Evolutionary conservation across 805 yeast genomes (phyloP), one percentile per base, ranked within the genome.

Genomic region (Isabelozyma pseudorhagii): DNA sequence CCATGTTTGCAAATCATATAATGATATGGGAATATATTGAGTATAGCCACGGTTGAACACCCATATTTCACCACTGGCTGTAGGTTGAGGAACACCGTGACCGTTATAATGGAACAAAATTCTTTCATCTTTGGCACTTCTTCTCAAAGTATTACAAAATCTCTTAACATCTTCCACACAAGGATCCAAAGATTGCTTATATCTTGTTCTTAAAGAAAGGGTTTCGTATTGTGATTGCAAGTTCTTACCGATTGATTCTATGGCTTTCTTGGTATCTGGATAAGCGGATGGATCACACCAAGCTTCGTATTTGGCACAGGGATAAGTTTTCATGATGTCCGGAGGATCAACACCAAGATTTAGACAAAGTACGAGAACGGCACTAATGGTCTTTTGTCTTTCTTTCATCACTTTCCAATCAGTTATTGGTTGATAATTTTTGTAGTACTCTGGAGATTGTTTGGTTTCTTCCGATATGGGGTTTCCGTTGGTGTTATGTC

Each of bases 331-430:
- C 63, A 89, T 83, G 27, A 92, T 83, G 67, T 94, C 99, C 0
- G 99, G 99, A 2, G 99, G 99, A 57, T 93, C 98, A 1, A 94
- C 97, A 8, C 98, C 97, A 25, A 93, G 68, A 62, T 94, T 94
- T 38, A 94, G 73, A 66, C 99, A 94, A 45, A 94, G 72, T 45
- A 94, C 91, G 8, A 94, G 73, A 13, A 97, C 97, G 0, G 97
- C 99, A 48, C 89, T 85, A 10, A 92, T 90, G 1, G 99, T 94
- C 63, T 92, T 88, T 61, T 88, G 96, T 42, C 97, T 81, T 57
- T 91, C 97, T 52, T 86, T 83, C 78, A 90, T 87, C 29, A 85
- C 80, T 55, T 96, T 87, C 99, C 99, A 94, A 62, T 93, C 97
- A 2, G 82, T 68, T 3, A 88, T 85, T 3, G 89, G 86, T 62